A percentile compares a stretch with the other conserved stretches of the same genome.
Conservation (phyloP, 768 basidiomycete species). For the Termitomyces sp. region DNA sequence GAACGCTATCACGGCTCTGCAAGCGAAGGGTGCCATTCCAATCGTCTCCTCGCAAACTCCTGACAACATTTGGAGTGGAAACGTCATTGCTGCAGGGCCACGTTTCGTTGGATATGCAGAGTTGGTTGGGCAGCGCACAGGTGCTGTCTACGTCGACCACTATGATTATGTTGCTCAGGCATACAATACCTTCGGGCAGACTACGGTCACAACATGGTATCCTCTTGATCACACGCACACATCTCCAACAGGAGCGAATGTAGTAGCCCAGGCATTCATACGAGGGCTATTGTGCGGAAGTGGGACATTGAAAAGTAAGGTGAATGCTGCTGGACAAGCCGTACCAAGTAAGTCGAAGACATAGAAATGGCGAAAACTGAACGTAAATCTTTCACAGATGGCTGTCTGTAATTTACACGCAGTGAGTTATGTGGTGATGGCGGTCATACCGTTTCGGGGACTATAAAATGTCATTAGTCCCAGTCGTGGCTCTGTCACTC, state of each 20-base stretch:
- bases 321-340: neutral
- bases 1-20: conserved; percentile 34
- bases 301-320: conserved; percentile 22
- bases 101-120: conserved; percentile 43
- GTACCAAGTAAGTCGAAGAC: neutral
- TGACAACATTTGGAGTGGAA: conserved; percentile 35
- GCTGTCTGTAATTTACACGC: neutral
- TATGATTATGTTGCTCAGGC: conserved; percentile 38
- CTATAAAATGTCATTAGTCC: neutral
- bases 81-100: conserved; percentile 27
- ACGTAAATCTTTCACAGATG: neutral
- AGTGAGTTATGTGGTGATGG: too few species aligned
- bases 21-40: conserved; percentile 40
- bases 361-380: neutral
- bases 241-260: conserved; percentile 34
- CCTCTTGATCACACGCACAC: conserved; percentile 46
- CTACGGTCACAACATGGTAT: conserved; percentile 32
- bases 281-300: conserved; percentile 36
- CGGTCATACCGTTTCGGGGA: neutral
- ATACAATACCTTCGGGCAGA: conserved; percentile 33
- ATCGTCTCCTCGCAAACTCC: conserved; percentile 47
- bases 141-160: conserved; percentile 40
- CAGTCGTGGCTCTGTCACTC: neutral
- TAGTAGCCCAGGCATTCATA: conserved; percentile 44
- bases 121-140: conserved; percentile 28